A percentile compares a stretch with the other conserved stretches of the same genome.
Conservation (phyloP, 331 rosid genomes). For the Quercus phellos region DNA sequence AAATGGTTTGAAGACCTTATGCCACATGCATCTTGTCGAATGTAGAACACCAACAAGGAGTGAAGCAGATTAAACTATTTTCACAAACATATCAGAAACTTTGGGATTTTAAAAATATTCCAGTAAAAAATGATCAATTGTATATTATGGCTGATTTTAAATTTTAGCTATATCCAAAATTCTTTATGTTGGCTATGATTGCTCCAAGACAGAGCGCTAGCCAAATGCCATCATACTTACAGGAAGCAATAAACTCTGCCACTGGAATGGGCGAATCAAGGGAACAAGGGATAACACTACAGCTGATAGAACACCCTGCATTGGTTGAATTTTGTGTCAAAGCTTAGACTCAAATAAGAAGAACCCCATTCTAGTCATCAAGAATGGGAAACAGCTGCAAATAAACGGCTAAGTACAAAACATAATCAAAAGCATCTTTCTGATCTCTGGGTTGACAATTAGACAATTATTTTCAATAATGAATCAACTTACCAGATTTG, state of each 20-base stretch:
- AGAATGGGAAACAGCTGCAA: constrained; percentile 21
- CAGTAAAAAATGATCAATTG: background rate
- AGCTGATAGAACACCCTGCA: constrained; percentile 89
- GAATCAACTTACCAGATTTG: constrained; percentile 59
- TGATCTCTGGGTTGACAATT: constrained; percentile 9
- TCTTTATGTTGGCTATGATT: background rate
- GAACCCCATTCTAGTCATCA: background rate
- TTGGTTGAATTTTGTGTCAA: constrained; percentile 26
- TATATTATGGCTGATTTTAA: background rate
- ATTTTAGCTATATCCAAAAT: background rate
- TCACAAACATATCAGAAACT: background rate
- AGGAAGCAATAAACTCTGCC: constrained; percentile 96
- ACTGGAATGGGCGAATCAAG: constrained; percentile 90
- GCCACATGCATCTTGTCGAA: background rate
- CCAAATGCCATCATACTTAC: constrained; percentile 45
- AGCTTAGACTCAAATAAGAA: constrained; percentile 17
- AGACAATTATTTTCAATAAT: constrained; percentile 7
- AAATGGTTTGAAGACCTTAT: background rate
- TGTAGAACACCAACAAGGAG: background rate
- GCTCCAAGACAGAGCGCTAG: constrained; percentile 9
- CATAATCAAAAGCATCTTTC: constrained; percentile 15
- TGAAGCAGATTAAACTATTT: background rate
- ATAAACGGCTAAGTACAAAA: constrained; percentile 3
- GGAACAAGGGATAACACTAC: constrained; percentile 71
- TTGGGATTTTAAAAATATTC: background rate